These are phyloP conservation scores for Flaveria floridana DNA, from an alignment of 140 eudicot species.

Conservation along the genomic window DNA sequence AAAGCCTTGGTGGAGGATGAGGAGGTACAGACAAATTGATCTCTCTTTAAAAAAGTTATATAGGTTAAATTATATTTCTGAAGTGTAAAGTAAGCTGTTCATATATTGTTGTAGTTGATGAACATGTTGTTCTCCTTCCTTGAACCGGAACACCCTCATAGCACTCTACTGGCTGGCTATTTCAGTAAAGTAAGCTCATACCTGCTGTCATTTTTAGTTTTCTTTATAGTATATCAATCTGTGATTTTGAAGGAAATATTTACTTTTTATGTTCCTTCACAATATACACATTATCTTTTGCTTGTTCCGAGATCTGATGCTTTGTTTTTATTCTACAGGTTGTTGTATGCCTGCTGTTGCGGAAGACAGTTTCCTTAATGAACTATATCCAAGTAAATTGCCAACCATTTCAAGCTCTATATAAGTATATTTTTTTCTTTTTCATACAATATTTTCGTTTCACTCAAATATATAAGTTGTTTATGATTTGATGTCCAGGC, in stretches of 20 bases:
- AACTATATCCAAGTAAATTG: slow-evolving; percentile 74
- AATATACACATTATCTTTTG: slow-evolving; percentile 8
- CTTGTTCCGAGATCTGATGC: slow-evolving; percentile 23
- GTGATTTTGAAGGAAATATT: slow-evolving; percentile 4
- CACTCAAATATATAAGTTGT: slow-evolving; percentile 7
- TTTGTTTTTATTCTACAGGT: slow-evolving; percentile 52
- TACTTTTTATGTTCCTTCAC: neutral
- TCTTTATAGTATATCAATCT: neutral
- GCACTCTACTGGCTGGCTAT: slow-evolving; percentile 84
- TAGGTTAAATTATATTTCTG: slow-evolving; percentile 1
- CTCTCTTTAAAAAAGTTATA: neutral
- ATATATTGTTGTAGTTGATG: slow-evolving; percentile 64
- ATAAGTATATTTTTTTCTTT: neutral
- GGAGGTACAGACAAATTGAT: slow-evolving; percentile 50
- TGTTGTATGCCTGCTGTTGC: slow-evolving; percentile 75
- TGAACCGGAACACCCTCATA: slow-evolving; percentile 75
- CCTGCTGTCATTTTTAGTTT: slow-evolving; percentile 1
- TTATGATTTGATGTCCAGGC: slow-evolving; percentile 44
- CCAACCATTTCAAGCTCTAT: slow-evolving; percentile 1
- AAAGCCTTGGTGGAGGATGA: slow-evolving; percentile 94
- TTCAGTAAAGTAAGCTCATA: slow-evolving; percentile 74
- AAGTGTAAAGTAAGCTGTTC: slow-evolving; percentile 21
- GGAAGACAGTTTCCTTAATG: slow-evolving; percentile 92
- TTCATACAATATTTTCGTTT: neutral
- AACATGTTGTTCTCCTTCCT: slow-evolving; percentile 78